Base-by-base conservation (phyloP, 179 eudicot genomes). In the Patellifolia procumbens region DNA sequence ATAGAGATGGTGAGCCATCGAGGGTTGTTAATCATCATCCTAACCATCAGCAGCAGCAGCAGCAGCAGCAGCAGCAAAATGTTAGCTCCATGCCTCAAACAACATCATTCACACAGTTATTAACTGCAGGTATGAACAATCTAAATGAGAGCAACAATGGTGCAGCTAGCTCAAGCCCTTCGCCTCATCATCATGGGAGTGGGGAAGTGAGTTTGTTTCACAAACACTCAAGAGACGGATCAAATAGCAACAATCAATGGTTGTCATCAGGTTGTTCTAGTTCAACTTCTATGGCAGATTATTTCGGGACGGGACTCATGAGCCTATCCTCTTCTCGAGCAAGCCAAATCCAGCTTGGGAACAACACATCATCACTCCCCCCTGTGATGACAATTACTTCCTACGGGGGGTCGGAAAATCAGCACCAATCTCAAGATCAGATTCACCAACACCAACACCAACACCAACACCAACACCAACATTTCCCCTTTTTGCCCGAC, bases 31-130 rank as follows among this genome's bases (percentile, higher is more conserved):
- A n/a, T n/a, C n/a, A n/a, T n/a, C n/a, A n/a, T n/a, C n/a, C n/a
- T n/a, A n/a, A 39, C 8, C 6, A 39, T 39, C 43, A 39, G 6
- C 43, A 39, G 6, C 7, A 39, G 8, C 43, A 39, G 8, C 43
- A 39, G 7, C 35, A 65, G 4, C 39, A 51, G 3, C 31, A 69
- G 0, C 68, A 77, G 3, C 77, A 65, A 5, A 76, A 81, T 70
- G 73, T 79, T 28, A 83, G 77, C 70, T 72, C 79, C 19, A 73
- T 87, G 42, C 73, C 88, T 0, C 91, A 89, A 43, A 83, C 85
- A 1, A 81, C 86, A 13, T 86, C 98, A 4, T 95, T 95, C 78
- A 95, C 99, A 16, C 97, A 95, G 84, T 83, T 95, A 0, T 75
- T 95, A 26, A 91, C 91, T 0, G 84, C 87, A 10, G 94, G 93